Conservation (phyloP, 495 filamentous ascomycete species). For the Penicillium silybi region DNA sequence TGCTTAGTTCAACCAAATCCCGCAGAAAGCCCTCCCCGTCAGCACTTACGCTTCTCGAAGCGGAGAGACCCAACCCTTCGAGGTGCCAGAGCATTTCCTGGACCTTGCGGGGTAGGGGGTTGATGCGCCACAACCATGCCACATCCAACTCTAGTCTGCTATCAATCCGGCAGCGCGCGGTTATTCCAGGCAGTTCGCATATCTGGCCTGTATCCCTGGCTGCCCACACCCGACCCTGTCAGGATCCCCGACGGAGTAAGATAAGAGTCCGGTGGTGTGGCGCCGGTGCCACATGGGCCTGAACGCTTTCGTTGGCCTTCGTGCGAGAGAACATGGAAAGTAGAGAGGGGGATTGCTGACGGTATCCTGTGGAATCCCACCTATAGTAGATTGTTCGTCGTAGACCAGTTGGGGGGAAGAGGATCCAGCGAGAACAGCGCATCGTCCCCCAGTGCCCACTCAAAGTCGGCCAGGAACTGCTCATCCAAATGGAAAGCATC, state of each 20-base stretch:
- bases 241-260: too few species aligned
- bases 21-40: too few species aligned
- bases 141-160: background rate
- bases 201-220: background rate
- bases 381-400: constrained; percentile 12
- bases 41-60: too few species aligned
- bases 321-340: too few species aligned
- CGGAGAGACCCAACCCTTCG: too few species aligned
- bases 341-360: too few species aligned
- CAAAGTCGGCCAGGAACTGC: constrained; percentile 36
- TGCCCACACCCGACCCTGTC: too few species aligned
- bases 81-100: too few species aligned
- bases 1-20: too few species aligned
- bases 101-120: too few species aligned
- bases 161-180: background rate
- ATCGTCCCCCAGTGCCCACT: constrained; percentile 38
- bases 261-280: too few species aligned
- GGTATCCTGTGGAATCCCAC: background rate
- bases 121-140: too few species aligned
- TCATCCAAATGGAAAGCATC: constrained; percentile 32
- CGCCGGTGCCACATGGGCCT: background rate
- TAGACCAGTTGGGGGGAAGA: constrained; percentile 18
- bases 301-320: background rate
- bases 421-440: constrained; percentile 24
- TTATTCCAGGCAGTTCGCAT: background rate